phyloP scores from a whole-genome alignment of 2,329 filamentous ascomycete genomes.

The Eurotiales sp. region DNA sequence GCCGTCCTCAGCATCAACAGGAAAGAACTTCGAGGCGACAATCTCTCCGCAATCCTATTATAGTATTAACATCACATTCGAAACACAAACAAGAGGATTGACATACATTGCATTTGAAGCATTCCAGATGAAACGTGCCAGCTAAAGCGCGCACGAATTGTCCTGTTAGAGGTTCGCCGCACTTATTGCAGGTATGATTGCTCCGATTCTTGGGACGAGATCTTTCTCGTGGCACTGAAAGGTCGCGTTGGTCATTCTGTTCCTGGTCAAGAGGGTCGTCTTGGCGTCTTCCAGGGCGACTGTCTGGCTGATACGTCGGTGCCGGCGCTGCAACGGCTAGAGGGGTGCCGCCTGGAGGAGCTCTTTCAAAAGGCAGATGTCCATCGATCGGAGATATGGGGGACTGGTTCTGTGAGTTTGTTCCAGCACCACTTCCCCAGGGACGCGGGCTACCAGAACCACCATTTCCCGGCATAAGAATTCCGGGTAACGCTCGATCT shows the following conservation, averaged over 20 bases:
- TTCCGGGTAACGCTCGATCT: conserved; percentile 39
- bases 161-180: conserved; percentile 78
- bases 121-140: conserved; percentile 93
- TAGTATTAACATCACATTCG: conserved; percentile 18
- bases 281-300: conserved; percentile 23
- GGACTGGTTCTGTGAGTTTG: conserved; percentile 34
- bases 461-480: conserved; percentile 41
- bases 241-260: conserved; percentile 28
- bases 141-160: conserved; percentile 94
- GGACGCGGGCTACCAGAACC: conserved; percentile 29
- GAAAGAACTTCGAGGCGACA: conserved; percentile 98
- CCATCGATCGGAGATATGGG: conserved; percentile 39
- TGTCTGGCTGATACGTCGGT: conserved; percentile 23
- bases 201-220: conserved; percentile 36
- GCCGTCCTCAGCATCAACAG: conserved; percentile 84
- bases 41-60: conserved; percentile 90
- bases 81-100: conserved; percentile 9
- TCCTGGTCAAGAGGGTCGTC: conserved; percentile 30
- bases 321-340: conserved; percentile 2
- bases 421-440: conserved; percentile 34
- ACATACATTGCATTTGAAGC: conserved; percentile 92
- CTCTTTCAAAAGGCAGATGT: conserved; percentile 28
- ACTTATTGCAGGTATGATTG: conserved; percentile 72
- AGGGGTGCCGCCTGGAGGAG: conserved; percentile 6
- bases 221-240: conserved; percentile 32